Base-by-base conservation (phyloP, 768 basidiomycete genomes). In the Tylopilus subfusipes region DNA sequence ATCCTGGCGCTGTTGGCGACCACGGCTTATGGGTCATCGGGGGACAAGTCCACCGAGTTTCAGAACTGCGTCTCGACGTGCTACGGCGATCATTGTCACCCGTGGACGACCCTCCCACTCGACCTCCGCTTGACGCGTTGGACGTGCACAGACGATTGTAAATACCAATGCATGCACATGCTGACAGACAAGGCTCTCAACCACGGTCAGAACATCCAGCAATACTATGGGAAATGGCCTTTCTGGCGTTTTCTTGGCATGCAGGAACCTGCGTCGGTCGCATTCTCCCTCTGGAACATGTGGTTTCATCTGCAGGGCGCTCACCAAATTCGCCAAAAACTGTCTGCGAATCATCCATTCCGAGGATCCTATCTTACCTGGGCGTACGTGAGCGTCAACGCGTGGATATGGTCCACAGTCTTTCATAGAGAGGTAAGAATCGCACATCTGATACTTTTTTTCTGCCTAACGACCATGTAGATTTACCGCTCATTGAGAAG, bases 221-320 rank as follows among this genome's bases (percentile, higher is more conserved):
- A 97, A 61, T 95, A 90, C 69, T 82, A 93, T 63, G 97, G 96
- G 16, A 98, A 98, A 75, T 98, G 96, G 96, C 92, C 95, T 0
- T 98, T 99, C 69, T 88, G 85, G 82, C 80, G 95, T 29, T 74
- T 89, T 21, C 73, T 76, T n/a, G 92, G 94, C 29, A 87, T 93
- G 70, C 96, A 98, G 66, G 96, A 99, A 71, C 95, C 96, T 7
- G 88, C 94, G 9, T 90, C 91, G 3, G 94, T 97, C 54, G 71
- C 82, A 33, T 97, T 98, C 74, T 94, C 91, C 14, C 63, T 97
- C n/a, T 73, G 85, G 54, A 98, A 99, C 69, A 75, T 96, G 39
- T 83, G 78, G 75, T 81, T 78, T 39, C 94, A 99, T 70, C 71
- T 76, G 2, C 72, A 73, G 49, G 94, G 94, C 2, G 75, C 77